Evolutionary conservation across 768 basidiomycete genomes (phyloP), one percentile per base, ranked within the genome.

Genomic region (Exsudoporus frostii): DNA sequence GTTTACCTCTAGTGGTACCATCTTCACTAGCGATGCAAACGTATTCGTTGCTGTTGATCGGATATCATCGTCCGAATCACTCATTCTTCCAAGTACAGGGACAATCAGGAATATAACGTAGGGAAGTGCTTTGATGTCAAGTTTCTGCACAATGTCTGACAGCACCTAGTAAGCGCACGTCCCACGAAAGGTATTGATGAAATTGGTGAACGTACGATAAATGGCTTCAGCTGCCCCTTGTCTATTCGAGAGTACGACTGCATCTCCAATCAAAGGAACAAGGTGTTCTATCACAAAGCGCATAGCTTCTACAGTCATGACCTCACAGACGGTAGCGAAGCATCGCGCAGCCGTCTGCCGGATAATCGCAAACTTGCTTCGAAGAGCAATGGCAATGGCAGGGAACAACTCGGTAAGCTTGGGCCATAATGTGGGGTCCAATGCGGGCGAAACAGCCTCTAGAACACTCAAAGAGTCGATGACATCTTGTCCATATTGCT

Each of bases 101-200:
- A 98, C 95, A 30, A 99, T 84, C 72, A 99, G 77, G 73, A 99
- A 98, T 55, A 98, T 89, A 9, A 98, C 88, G 65, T 98, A 99
- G 11, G 97, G 96, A 39, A 99, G 75, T 7, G 94, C 89, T 68
- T 94, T 95, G 72, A 97, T 84, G 60, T 98, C 94, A 45, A 99
- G 81, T 55, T 82, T 81, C 59, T 93, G 88, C 27, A 98, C 88
- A 58, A 98, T 86, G 67, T 96, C 96, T 98, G 62, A 19, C 0
- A 36, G 48, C 37, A 55, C 8, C 15, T 56, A 8, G 64, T 58
- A 44, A 67, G 51, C 40, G 22, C 53, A 24, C n/a, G 34, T 40
- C 15, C 20, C 15, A 15, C 29, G 19, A 37, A 37, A n/a, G 40
- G 36, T 19, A 27, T 22, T n/a, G 20, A 43, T 40, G 37, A 11